A percentile compares a stretch with the other conserved stretches of the same genome.
Conservation (phyloP, 345 rosid species). For the Pugionium dolabratum region DNA sequence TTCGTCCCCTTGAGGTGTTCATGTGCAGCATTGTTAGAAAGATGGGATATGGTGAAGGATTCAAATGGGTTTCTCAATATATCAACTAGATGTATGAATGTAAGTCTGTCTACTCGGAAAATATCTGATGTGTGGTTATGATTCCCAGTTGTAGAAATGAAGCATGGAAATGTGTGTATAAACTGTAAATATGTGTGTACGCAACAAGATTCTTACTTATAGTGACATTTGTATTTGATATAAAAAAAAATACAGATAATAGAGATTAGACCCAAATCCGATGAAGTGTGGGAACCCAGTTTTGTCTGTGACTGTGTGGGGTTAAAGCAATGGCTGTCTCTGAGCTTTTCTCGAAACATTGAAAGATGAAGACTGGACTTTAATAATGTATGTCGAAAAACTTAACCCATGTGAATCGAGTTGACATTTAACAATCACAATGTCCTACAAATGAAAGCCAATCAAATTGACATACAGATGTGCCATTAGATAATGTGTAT, state of each 20-base stretch:
- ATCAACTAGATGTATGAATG: constrained; percentile 44
- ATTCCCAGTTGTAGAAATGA: constrained; percentile 14
- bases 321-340: constrained; percentile 37
- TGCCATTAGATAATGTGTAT: constrained; percentile 22
- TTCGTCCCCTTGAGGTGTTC: constrained; percentile 69
- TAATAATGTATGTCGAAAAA: constrained; percentile 29
- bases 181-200: not conserved
- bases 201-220: constrained; percentile 4
- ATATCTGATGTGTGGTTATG: not conserved
- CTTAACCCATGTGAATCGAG: constrained; percentile 32
- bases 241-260: not conserved
- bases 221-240: not conserved
- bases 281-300: constrained; percentile 31
- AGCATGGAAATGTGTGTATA: constrained; percentile 10
- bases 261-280: constrained; percentile 8
- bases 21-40: constrained; percentile 73
- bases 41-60: constrained; percentile 65
- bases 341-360: constrained; percentile 19
- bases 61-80: constrained; percentile 68
- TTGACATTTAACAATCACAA: constrained; percentile 40
- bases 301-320: constrained; percentile 35
- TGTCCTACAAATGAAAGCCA: constrained; percentile 38
- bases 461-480: constrained; percentile 28
- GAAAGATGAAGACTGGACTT: constrained; percentile 31
- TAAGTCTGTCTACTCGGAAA: not conserved